Evolutionary conservation across 768 basidiomycete genomes (phyloP), one percentile per base, ranked within the genome.

Genomic region (Phlebiopsis flavidoalba): DNA sequence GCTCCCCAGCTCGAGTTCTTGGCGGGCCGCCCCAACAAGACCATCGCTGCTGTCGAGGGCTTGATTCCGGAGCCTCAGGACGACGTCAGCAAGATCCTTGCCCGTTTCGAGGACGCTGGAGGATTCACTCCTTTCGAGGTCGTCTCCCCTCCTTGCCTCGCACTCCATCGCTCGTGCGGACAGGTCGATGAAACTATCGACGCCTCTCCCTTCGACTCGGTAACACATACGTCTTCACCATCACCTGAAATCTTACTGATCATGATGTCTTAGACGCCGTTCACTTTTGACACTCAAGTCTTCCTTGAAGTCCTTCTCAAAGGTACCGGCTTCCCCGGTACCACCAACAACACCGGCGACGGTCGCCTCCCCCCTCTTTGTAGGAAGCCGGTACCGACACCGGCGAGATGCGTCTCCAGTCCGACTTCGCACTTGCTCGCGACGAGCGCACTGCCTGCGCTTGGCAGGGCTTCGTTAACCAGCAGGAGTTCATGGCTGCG

Each of bases 371-470:
- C 72, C 77, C 15, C 67, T 80, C 36, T 62, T 59, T 24, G 6
- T 49, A 2, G 45, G n/a, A 21, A n/a, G n/a, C n/a, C 37, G 59
- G 59, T 22, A 43, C 59, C 50, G 59, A 60, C 59, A 43, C 50
- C 15, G 77, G 79, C 36, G 77, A 77, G 63, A 67, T 82, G 26
- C 77, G 79, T 47, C 67, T 82, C 36, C 75, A 77, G 65, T 81
- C 79, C 40, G 79, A 81, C 69, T 71, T 67, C 40, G 55, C 58
- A 8, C 36, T 57, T 26, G 60, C 60, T 19, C 62, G 62, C 71
- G 77, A 81, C 66, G 61, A 72, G 3, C 70, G 76, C 48, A 83
- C 80, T 37, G 74, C 77, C 15, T 81, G 80, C 70, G 24, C n/a
- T 11, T 65, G 58, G 57, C 61, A 59, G 47, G 36, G 53, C 19